Evolutionary conservation across 2,329 filamentous ascomycete species (phyloP).

Genomic region (Penicillium sp.): DNA sequence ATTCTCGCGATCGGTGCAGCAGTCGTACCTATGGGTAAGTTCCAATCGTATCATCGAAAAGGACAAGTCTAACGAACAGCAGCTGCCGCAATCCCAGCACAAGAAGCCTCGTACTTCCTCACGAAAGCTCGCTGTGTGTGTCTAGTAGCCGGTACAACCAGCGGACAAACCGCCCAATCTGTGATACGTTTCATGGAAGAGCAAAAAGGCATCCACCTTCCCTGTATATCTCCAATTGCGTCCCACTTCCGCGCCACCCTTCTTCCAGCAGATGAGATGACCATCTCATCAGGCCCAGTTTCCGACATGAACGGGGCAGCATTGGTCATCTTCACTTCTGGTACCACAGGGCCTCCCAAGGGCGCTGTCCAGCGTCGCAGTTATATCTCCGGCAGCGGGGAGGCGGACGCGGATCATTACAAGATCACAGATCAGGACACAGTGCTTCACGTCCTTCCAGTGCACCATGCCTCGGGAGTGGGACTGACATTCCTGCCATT

Average conservation of each 20-base stretch:
- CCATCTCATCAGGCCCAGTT: constrained; percentile 30
- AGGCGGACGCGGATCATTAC: constrained; percentile 38
- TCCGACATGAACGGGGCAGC: constrained; percentile 32
- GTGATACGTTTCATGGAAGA: constrained; percentile 17
- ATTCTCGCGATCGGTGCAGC: constrained; percentile 35
- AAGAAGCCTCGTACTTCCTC: constrained; percentile 35
- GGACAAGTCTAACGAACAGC: neutral
- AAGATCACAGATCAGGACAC: constrained; percentile 30
- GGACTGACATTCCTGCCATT: constrained; percentile 44
- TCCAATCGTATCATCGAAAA: rapidly evolving
- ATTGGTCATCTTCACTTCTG: constrained; percentile 39
- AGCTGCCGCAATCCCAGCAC: constrained; percentile 28
- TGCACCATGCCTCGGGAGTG: constrained; percentile 48
- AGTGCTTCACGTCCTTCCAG: constrained; percentile 46
- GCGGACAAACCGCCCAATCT: constrained; percentile 14
- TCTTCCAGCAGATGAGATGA: constrained; percentile 16
- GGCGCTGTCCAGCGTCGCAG: constrained; percentile 41
- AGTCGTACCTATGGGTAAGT: constrained; percentile 34
- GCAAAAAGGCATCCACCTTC: constrained; percentile 12
- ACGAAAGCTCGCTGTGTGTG: constrained; percentile 20
- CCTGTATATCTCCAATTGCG: constrained; percentile 26
- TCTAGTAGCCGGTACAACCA: constrained; percentile 12
- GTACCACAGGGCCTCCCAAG: constrained; percentile 37
- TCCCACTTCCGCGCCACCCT: constrained; percentile 17
- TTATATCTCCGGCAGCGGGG: constrained; percentile 27